Base-by-base conservation (phyloP, 257 asterid genomes). In the Nicotiana obtusifolia region DNA sequence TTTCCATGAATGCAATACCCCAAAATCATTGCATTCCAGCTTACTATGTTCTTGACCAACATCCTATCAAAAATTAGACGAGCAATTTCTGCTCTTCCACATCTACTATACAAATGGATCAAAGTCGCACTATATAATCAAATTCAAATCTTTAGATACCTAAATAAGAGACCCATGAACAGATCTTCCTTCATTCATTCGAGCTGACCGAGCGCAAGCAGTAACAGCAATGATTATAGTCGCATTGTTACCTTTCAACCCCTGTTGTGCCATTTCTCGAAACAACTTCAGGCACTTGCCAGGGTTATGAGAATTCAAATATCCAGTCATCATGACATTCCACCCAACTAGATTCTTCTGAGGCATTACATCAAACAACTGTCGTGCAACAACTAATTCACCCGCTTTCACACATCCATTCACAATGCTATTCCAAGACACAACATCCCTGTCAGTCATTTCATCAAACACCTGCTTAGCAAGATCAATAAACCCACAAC, bases 111-210 rank as follows among this genome's bases (percentile, higher is more conserved):
- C 92, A 89, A 89, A 78, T 90, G 91, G 8, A 91, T 79, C 85
- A 91, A 73, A 67, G 91, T 86, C 57, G 93, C 88, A 82, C 84
- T 82, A 30, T n/a, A 89, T 68, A 68, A 88, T 84, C 92, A 90
- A 87, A 85, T 84, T 89, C 76, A 47, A 82, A 47, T 59, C 16
- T 3, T 3, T 30, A 85, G 68, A 86, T 7, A 47, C 82, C 86
- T 86, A 91, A 24, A 90, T 16, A 65, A 86, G 89, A 77, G 30
- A 85, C 26, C 92, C 90, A 80, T 91, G 97, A 78, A 90, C 84
- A 1, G 97, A 91, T 64, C 83, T 91, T 41, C 95, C 97, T 85
- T 93, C 97, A 67, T 87, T 92, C 82, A 90, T 85, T 79, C 95
- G 81, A 81, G 86, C 86, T 68, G 94, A 92, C 90, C 92, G 84